Evolutionary conservation across 2,329 filamentous ascomycete genomes (phyloP).

Genomic region (Sporothrix brasiliensis): DNA sequence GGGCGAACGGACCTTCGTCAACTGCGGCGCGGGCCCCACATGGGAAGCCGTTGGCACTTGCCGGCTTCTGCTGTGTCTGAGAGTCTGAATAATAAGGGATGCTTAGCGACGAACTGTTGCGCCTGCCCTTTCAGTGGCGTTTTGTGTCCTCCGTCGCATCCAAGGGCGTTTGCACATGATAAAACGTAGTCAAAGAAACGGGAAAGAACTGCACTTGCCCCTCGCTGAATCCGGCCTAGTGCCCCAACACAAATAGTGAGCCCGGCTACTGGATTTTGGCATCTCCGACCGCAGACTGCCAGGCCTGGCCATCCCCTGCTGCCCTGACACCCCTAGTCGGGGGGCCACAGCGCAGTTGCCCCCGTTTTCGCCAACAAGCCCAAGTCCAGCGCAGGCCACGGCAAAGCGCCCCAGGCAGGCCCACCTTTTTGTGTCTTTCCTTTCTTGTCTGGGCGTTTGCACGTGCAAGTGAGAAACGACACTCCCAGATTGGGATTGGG

Average conservation of each 20-base stretch:
- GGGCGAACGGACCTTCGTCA: neutral
- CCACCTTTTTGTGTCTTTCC: neutral
- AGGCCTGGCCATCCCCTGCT: neutral
- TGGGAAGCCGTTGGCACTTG: conserved; percentile 21
- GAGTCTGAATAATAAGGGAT: conserved; percentile 18
- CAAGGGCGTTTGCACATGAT: conserved; percentile 25
- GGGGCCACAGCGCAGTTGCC: conserved; percentile 12
- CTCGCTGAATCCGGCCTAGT: conserved; percentile 19
- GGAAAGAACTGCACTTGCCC: neutral
- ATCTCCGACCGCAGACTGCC: neutral
- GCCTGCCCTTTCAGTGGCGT: conserved; percentile 5
- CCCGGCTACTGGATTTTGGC: conserved; percentile 14
- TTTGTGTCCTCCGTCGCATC: neutral
- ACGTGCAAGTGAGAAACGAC: conserved; percentile 28
- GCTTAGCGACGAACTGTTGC: neutral
- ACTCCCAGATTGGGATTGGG: neutral
- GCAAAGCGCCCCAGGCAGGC: neutral
- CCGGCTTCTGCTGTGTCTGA: conserved; percentile 17
- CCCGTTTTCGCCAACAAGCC: neutral
- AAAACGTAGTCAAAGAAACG: neutral
- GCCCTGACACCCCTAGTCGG: conserved; percentile 10
- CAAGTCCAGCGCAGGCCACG: conserved; percentile 1
- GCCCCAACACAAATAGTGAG: conserved; percentile 3
- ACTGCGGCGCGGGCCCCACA: conserved; percentile 19
- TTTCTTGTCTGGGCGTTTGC: conserved; percentile 23